A percentile compares a stretch with the other conserved stretches of the same genome.
phyloP scores from a whole-genome alignment of 768 basidiomycete genomes.

The Albatrellus ellisii region DNA sequence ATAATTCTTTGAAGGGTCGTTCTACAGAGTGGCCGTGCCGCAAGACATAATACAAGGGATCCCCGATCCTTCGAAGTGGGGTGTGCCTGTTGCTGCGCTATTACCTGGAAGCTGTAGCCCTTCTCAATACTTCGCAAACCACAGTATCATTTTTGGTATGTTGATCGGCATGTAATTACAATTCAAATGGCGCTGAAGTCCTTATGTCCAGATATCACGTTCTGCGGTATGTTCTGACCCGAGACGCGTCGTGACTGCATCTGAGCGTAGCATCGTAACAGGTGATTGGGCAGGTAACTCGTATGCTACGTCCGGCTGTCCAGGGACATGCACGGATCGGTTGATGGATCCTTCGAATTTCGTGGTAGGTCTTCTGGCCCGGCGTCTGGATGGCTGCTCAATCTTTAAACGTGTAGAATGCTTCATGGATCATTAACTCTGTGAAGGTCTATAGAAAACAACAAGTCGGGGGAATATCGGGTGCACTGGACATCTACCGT shows the following conservation, averaged over 20 bases:
- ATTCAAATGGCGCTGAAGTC: slow-evolving; percentile 1
- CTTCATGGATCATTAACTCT: slow-evolving; percentile 69
- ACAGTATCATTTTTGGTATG: slow-evolving; percentile 67
- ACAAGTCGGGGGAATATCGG: background rate
- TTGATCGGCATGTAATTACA: slow-evolving; percentile 4
- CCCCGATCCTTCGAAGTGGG: slow-evolving; percentile 60
- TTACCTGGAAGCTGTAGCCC: slow-evolving; percentile 43
- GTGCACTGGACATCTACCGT: background rate
- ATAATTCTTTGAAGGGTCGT: slow-evolving; percentile 44
- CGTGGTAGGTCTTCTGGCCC: slow-evolving; percentile 31
- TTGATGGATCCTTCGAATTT: slow-evolving; percentile 63
- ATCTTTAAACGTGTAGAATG: slow-evolving; percentile 35
- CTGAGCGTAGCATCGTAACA: too few relatives aligned
- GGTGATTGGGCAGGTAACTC: slow-evolving; percentile 82
- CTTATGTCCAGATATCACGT: slow-evolving; percentile 51
- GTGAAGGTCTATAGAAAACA: slow-evolving; percentile 48
- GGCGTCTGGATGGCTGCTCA: background rate
- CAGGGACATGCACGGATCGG: slow-evolving; percentile 53
- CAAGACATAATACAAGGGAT: slow-evolving; percentile 45
- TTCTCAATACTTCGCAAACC: slow-evolving; percentile 45
- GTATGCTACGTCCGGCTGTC: slow-evolving; percentile 60
- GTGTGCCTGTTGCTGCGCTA: slow-evolving; percentile 49
- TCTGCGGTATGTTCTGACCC: slow-evolving; percentile 43
- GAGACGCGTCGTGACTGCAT: background rate
- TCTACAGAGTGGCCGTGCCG: slow-evolving; percentile 69